These are phyloP conservation scores for Plenodomus lindquistii DNA, from an alignment of 2,329 filamentous ascomycete genomes.

Conservation along the genomic window DNA sequence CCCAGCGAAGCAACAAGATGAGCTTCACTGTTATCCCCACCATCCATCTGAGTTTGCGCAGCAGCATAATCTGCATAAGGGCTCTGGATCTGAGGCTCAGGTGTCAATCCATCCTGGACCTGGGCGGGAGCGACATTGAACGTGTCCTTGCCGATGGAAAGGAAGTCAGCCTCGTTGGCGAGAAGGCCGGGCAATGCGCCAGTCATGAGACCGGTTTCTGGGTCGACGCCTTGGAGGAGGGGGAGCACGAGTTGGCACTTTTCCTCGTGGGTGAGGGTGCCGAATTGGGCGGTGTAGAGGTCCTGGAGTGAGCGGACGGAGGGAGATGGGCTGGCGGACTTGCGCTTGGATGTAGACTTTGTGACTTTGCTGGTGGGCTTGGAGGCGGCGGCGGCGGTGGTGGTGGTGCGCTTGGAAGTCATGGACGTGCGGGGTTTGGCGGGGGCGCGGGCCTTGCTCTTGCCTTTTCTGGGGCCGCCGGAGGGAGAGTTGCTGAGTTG, in stretches of 20 bases:
- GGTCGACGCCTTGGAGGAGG: slow-evolving; percentile 22
- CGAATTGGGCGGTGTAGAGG: slow-evolving; percentile 14
- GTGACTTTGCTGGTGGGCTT: slow-evolving; percentile 6
- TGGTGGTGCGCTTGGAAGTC: neutral
- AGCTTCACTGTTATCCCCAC: neutral
- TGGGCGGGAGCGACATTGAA: too few relatives aligned
- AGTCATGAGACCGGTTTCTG: slow-evolving; percentile 7
- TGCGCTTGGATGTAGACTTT: slow-evolving; percentile 6
- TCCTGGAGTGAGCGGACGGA: slow-evolving; percentile 9
- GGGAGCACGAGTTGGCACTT: slow-evolving; percentile 22
- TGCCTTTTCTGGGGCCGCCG: neutral
- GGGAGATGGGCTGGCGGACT: neutral
- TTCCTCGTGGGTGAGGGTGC: slow-evolving; percentile 13
- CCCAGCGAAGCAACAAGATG: neutral
- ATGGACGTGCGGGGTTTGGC: slow-evolving; percentile 1
- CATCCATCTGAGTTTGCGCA: neutral
- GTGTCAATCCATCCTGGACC: neutral
- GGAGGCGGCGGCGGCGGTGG: neutral
- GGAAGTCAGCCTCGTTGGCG: neutral
- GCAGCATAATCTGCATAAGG: neutral
- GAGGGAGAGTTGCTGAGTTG: neutral
- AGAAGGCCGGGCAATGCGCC: neutral
- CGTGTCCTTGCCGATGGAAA: slow-evolving; percentile 2
- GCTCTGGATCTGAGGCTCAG: neutral
- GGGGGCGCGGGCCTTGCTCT: neutral